Base-by-base conservation (phyloP, 768 basidiomycete species). In the Termitomyces sp. region DNA sequence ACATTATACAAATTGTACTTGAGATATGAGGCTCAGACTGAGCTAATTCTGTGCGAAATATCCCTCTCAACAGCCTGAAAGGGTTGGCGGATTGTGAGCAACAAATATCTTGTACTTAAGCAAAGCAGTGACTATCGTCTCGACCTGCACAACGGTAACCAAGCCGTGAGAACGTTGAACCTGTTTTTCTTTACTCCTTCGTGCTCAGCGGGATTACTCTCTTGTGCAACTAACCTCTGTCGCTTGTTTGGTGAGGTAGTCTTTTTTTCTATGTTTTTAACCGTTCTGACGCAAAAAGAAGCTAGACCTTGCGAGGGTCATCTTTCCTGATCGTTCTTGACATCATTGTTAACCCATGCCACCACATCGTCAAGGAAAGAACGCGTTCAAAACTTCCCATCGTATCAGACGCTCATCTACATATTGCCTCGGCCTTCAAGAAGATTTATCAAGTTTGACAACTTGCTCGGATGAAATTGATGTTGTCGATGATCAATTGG, bases 131-230 rank as follows among this genome's bases (percentile, higher is more conserved):
- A 44, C 20, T 44, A 44, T 44, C 1, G 20, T 23, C 20, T 28
- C 35, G 23, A 23, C 23, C 10, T 49, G 30, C 30, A 32, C 18
- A 23, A 49, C 9, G 49, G 40, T 18, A 9, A 33, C 32, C n/a
- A 20, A 41, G 60, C 58, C 55, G 55, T 56, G 55, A 56, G 55
- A 56, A 56, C 23, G 32, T 32, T 32, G 52, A 53, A 53, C 10
- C 23, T 53, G 38, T 51, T 51, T 52, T 23, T 28, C 35, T 53
- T 30, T 18, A 18, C 38, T 53, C 18, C 23, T 36, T 32, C 52
- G 52, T 6, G 28, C 30, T 5, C 28, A 30, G 20, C 30, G 28
- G 10, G 41, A 38, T 43, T 28, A n/a, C n/a, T 53, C 18, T 26
- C 44, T 36, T 36, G 30, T 56, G 10, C 36, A 26, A 28, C 16